Evolutionary conservation across 805 yeast genomes (phyloP), one percentile per base, ranked within the genome.

Genomic region (Isabelozyma heimii): DNA sequence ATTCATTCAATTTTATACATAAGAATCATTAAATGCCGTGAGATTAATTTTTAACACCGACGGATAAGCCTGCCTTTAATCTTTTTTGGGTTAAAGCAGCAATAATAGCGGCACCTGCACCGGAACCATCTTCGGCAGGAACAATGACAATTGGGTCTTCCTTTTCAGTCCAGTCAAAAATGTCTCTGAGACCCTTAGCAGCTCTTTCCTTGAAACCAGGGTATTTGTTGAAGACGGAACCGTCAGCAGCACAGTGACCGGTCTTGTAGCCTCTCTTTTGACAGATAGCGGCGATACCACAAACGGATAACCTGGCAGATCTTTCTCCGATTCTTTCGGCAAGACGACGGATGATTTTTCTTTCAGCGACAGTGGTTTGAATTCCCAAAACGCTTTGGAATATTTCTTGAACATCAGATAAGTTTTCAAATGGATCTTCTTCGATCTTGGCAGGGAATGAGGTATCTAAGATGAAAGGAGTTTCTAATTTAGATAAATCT

Each of bases 71-170:
- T 52, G 80, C 76, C 56, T 74, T 77, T 62, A 85, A 76, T 76
- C 99, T 85, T 68, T 82, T 78, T 69, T 87, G 82, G 49, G 98
- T 87, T 70, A 92, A 81, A 41, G 98, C 97, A 47, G 99, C 98
- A 72, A 94, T 92, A 61, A 92, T 81, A 46, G 98, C 99, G 48
- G 99, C 99, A 66, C 99, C 99, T 44, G 89, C 97, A 76, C 98
- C 98, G 37, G 94, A 87, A 61, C 99, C 99, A 75, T 94, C 99
- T 75, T 92, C 97, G 56, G 99, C 98, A 50, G 95, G 88, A 39
- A 86, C 89, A 58, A 91, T 83, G 55, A 79, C 72, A 63, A 94
- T 84, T 55, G 98, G 98, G 68, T 90, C 90, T 51, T 83, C 82
- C 55, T 75, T 58, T n/a, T 51, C 58, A 15, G 59, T 53, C 97